Percentiles rank a stretch among this genome's conserved stretches.
phyloP scores from a whole-genome alignment of 805 yeast species.

The Pichia exigua region DNA sequence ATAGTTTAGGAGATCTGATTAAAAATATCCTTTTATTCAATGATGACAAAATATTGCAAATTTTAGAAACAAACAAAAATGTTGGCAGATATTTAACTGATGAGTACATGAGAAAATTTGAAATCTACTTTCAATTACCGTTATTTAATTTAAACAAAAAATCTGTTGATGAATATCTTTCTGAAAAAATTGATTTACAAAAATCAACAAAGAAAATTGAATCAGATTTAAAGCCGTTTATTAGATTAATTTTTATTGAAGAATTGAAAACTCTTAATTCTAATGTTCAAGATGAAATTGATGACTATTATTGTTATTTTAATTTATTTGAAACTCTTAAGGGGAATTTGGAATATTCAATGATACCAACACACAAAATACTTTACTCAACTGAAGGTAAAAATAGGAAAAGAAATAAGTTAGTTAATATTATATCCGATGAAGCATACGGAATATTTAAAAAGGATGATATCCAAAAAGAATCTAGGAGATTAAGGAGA shows the following conservation, averaged over 20 bases:
- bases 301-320: constrained; percentile 43
- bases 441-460: constrained; percentile 1
- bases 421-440: constrained; percentile 32
- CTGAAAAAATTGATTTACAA: neutral
- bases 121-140: neutral
- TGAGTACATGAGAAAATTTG: constrained; percentile 6
- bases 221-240: constrained; percentile 30
- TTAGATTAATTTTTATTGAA: constrained; percentile 31
- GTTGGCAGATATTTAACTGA: constrained; percentile 8
- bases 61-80: constrained; percentile 8
- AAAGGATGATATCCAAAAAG: constrained; percentile 1
- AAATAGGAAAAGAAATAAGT: constrained; percentile 56
- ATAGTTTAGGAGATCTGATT: constrained; percentile 1
- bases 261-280: constrained; percentile 46
- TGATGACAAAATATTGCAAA: constrained; percentile 17
- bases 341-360: constrained; percentile 23
- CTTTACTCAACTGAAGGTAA: constrained; percentile 66
- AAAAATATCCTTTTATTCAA: constrained; percentile 5
- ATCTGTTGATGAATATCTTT: constrained; percentile 1
- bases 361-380: constrained; percentile 31
- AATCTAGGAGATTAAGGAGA: neutral
- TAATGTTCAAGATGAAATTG: constrained; percentile 57
- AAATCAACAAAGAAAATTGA: constrained; percentile 2
- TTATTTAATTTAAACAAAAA: constrained; percentile 1
- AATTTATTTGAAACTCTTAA: constrained; percentile 41